A percentile compares a stretch with the other conserved stretches of the same genome.
Evolutionary conservation across 352 stramenopile species (phyloP).

Genomic region (Peronospora destructor): DNA sequence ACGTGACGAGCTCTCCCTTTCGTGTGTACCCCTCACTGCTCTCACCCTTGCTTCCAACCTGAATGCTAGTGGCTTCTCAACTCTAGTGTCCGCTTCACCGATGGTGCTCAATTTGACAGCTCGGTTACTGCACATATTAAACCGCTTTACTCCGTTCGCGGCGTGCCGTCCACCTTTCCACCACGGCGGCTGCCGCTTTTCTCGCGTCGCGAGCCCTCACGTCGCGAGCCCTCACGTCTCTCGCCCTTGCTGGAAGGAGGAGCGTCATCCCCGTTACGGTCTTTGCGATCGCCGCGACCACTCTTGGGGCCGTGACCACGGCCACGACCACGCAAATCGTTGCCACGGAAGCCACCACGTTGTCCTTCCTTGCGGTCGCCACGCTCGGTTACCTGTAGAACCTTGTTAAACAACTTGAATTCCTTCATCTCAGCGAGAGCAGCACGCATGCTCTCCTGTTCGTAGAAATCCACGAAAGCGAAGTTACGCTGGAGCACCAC

Average conservation of each 20-base stretch:
- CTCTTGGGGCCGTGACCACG: conserved; percentile 40
- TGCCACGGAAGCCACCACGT: conserved; percentile 46
- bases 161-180: conserved; percentile 50
- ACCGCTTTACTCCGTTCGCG: conserved; percentile 41
- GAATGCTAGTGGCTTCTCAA: conserved; percentile 11
- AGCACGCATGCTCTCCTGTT: conserved; percentile 70
- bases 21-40: conserved; percentile 6
- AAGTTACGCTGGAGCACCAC: conserved; percentile 51
- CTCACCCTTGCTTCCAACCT: conserved; percentile 7
- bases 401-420: conserved; percentile 74
- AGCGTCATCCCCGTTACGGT: conserved; percentile 53
- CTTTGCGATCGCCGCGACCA: conserved; percentile 61
- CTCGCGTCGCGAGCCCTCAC: conserved; percentile 42
- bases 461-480: conserved; percentile 81
- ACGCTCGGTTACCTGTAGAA: conserved; percentile 66
- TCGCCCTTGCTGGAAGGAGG: conserved; percentile 25
- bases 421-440: conserved; percentile 54
- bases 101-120: conserved; percentile 12
- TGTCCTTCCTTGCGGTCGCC: conserved; percentile 66
- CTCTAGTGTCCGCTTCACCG: conserved; percentile 7
- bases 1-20: conserved; percentile 3
- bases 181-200: conserved; percentile 58
- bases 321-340: conserved; percentile 42
- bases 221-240: conserved; percentile 36
- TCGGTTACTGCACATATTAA: conserved; percentile 23